Evolutionary conservation across 1,139 yeast species (phyloP), one percentile per base, ranked within the genome.

Genomic region (Meyerozyma smithsonii): DNA sequence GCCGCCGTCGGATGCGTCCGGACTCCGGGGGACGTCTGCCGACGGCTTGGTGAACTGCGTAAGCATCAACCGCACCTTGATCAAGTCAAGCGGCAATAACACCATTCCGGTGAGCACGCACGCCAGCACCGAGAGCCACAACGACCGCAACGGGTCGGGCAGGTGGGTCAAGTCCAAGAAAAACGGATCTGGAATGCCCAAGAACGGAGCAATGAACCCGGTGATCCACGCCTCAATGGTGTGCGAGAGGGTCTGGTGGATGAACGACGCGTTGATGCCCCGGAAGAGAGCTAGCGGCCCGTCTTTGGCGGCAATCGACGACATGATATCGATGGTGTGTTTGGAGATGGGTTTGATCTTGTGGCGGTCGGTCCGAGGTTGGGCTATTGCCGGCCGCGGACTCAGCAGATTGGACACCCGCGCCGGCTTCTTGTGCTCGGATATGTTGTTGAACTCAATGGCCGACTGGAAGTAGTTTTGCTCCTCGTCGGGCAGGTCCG

Each of bases 211-310:
- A 12, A 88, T 60, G 50, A 90, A 79, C 5, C 96, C 96, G 0
- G 95, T 83, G 35, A 88, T 71, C 97, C 97, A 90, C 1, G 96
- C 89, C 54, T 87, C 95, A 38, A 89, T 67, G 1, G 95, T 85
- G 42, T 81, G 79, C 1, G 84, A 77, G 34, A 89, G 67, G 0
- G 95, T 84, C 43, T 77, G 84, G 55, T 84, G 75, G 25, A 92
- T 70, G 55, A 89, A 90, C 1, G 95, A 74, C 1, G 96, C 87
- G 58, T 92, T 89, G 35, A 87, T 73, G 4, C 95, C 96, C 52
- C 94, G 74, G 77, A 95, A 86, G 21, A 88, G 64, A 1, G 96
- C 96, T 55, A 81, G 69, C 1, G 88, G 80, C 0, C 97, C 97
- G 52, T 88, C 97, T 47, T 78, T 77, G 8, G 84, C 69, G 42